Evolutionary conservation across 108 stramenopile species (phyloP).

Genomic region (Pseudonitzschia pungens): DNA sequence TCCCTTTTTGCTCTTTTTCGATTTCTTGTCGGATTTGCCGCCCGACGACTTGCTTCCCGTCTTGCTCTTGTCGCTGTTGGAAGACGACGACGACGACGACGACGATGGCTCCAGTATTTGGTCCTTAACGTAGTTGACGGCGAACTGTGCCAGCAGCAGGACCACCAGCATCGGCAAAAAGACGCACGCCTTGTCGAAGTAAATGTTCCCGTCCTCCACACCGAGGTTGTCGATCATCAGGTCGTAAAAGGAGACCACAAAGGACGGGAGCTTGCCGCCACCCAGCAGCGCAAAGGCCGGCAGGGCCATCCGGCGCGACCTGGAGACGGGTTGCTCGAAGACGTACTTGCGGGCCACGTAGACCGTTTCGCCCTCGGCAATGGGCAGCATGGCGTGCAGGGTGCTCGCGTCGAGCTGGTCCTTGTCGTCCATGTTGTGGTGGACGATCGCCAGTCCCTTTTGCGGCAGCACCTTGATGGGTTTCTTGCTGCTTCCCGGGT

Average conservation of each 20-base stretch:
- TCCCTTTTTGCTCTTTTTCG: slow-evolving; percentile 19
- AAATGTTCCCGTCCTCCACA: slow-evolving; percentile 51
- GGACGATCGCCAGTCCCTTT: slow-evolving; percentile 82
- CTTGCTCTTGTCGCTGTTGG: not conserved
- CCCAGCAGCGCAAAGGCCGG: slow-evolving; percentile 65
- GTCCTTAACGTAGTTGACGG: slow-evolving; percentile 28
- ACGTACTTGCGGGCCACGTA: slow-evolving; percentile 86
- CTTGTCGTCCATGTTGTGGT: slow-evolving; percentile 82
- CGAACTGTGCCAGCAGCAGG: slow-evolving; percentile 41
- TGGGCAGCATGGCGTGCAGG: slow-evolving; percentile 63
- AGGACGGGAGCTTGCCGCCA: slow-evolving; percentile 65
- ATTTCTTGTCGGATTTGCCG: slow-evolving; percentile 16
- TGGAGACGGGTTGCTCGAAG: slow-evolving; percentile 57
- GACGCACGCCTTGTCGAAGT: slow-evolving; percentile 75
- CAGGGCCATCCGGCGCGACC: slow-evolving; percentile 62
- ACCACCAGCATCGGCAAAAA: slow-evolving; percentile 62
- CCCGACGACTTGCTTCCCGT: not conserved
- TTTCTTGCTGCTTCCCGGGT: slow-evolving; percentile 40
- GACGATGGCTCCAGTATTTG: slow-evolving; percentile 6
- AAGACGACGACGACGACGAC: not conserved
- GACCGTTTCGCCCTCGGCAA: slow-evolving; percentile 26
- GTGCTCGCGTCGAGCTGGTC: slow-evolving; percentile 61
- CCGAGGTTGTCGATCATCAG: slow-evolving; percentile 72
- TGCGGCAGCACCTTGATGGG: slow-evolving; percentile 68
- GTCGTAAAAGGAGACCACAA: slow-evolving; percentile 52